Evolutionary conservation across 352 stramenopile species (phyloP).

Genomic region (Globisporangium viniferum): DNA sequence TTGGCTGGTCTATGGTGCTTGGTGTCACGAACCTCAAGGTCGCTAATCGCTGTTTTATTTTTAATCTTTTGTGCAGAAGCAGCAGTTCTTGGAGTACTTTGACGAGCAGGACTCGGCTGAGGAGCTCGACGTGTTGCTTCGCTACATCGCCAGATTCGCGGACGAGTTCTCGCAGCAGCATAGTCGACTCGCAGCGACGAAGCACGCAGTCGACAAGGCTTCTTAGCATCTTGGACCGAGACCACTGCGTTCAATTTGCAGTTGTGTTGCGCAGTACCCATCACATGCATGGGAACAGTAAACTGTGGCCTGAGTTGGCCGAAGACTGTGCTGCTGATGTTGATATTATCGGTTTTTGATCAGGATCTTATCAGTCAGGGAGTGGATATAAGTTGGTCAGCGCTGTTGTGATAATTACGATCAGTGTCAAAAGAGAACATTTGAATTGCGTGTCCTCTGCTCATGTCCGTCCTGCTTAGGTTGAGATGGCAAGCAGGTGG

Average conservation of each 20-base stretch:
- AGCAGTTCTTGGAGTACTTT: constrained; percentile 70
- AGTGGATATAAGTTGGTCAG: too few species aligned
- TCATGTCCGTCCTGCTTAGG: too few species aligned
- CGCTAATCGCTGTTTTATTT: not conserved
- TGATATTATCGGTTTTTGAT: too few species aligned
- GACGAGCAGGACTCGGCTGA: constrained; percentile 66
- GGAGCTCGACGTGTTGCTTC: constrained; percentile 64
- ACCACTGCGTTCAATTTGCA: not conserved
- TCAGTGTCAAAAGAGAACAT: too few species aligned
- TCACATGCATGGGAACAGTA: not conserved
- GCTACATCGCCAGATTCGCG: constrained; percentile 58
- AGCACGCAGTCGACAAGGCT: not conserved
- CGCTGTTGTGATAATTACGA: too few species aligned
- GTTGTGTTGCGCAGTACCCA: not conserved
- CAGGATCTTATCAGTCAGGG: too few species aligned
- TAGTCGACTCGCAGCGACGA: not conserved
- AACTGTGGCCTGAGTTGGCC: not conserved
- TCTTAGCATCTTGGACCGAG: not conserved
- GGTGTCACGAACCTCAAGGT: not conserved
- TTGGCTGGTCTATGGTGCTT: not conserved
- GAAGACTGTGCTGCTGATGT: too few species aligned
- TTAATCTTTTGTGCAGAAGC: constrained; percentile 31
- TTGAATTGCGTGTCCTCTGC: too few species aligned
- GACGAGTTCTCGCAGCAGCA: constrained; percentile 58
- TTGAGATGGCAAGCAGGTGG: too few species aligned